phyloP scores from a whole-genome alignment of 2,329 filamentous ascomycete genomes.

The Aspergillus clavatus region DNA sequence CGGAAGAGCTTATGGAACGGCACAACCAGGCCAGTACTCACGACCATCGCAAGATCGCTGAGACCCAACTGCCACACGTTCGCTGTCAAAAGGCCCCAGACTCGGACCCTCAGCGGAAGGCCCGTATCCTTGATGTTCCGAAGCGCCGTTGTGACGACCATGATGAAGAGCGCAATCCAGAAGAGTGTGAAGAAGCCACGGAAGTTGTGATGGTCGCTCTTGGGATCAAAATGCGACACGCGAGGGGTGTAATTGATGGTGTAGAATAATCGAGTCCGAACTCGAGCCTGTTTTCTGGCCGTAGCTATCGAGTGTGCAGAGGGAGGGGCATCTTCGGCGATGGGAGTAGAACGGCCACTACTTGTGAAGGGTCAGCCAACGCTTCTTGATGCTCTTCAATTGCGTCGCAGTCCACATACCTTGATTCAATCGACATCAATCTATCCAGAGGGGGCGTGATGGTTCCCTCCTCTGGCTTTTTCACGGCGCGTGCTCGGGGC shows the following conservation, averaged over 20 bases:
- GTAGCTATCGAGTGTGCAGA: constrained; percentile 81
- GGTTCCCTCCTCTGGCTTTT: constrained; percentile 22
- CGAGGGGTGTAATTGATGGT: constrained; percentile 86
- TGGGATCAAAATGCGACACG: constrained; percentile 91
- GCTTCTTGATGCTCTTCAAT: background rate
- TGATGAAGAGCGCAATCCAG: constrained; percentile 94
- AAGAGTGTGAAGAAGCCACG: constrained; percentile 97
- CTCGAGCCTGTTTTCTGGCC: constrained; percentile 76
- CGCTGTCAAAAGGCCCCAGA: constrained; percentile 81
- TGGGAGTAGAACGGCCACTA: constrained; percentile 76
- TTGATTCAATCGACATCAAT: constrained; percentile 28
- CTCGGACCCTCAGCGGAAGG: constrained; percentile 74
- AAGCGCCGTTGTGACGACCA: constrained; percentile 91
- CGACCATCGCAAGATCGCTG: constrained; percentile 81
- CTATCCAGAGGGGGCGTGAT: constrained; percentile 26
- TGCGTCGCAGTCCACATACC: constrained; percentile 20
- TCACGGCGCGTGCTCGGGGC: constrained; percentile 31
- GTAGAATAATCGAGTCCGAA: constrained; percentile 80
- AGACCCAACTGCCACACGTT: constrained; percentile 84
- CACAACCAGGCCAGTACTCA: constrained; percentile 64
- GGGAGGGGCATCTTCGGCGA: constrained; percentile 86
- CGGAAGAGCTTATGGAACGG: constrained; percentile 68
- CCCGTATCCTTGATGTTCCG: constrained; percentile 93
- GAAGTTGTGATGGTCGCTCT: constrained; percentile 89
- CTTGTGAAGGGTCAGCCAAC: background rate